A percentile compares a stretch with the other conserved stretches of the same genome.
Evolutionary conservation across 805 yeast genomes (phyloP).

Genomic region (Jamesozyma piceae): DNA sequence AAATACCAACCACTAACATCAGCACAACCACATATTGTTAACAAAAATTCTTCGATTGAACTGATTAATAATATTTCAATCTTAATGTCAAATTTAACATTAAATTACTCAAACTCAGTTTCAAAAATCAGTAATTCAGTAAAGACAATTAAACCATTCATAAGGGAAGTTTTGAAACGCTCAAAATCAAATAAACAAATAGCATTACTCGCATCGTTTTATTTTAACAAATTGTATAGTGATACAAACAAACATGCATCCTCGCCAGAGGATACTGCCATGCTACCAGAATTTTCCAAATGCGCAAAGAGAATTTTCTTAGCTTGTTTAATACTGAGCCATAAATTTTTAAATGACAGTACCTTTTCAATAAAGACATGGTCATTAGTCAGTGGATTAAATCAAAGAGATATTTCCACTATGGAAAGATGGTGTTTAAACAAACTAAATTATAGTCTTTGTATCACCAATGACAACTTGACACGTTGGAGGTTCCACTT

Average conservation of each 20-base stretch:
- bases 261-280: background rate
- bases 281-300: constrained; percentile 17
- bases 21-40: background rate
- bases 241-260: background rate
- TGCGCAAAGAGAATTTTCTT: constrained; percentile 22
- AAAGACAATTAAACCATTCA: constrained; percentile 8
- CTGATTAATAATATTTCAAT: constrained; percentile 9
- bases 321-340: constrained; percentile 19
- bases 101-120: constrained; percentile 8
- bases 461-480: constrained; percentile 1
- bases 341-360: constrained; percentile 22
- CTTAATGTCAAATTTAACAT: constrained; percentile 12
- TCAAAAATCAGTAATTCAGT: constrained; percentile 15
- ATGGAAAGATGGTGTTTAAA: constrained; percentile 25
- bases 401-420: constrained; percentile 10
- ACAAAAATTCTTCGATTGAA: background rate
- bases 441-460: constrained; percentile 14
- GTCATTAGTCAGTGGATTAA: constrained; percentile 20
- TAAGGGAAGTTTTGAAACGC: constrained; percentile 19
- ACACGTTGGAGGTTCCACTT: constrained; percentile 2
- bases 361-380: constrained; percentile 23
- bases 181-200: constrained; percentile 17
- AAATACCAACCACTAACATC: constrained; percentile 9
- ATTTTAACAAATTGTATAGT: constrained; percentile 10
- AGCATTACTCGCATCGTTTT: constrained; percentile 14